Evolutionary conservation across 192 early-diverging fungal species (phyloP).

Genomic region (Backusella westeae): DNA sequence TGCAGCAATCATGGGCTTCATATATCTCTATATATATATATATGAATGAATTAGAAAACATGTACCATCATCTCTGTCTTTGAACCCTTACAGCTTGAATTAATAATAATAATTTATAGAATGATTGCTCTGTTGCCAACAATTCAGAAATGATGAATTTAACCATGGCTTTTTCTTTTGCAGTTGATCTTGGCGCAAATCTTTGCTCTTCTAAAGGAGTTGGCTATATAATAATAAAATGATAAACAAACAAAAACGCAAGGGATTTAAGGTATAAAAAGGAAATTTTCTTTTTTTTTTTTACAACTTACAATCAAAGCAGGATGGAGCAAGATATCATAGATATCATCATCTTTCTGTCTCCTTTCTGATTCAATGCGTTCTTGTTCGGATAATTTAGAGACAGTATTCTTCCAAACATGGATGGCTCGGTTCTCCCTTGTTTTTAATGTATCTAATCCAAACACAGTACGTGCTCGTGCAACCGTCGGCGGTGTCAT

Average conservation of each 20-base stretch:
- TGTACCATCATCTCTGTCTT: not conserved
- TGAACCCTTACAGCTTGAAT: conserved; percentile 16
- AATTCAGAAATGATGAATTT: conserved; percentile 26
- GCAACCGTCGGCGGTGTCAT: not conserved
- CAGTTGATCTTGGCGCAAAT: conserved; percentile 10
- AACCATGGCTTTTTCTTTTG: conserved; percentile 10
- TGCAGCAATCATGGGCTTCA: conserved; percentile 36
- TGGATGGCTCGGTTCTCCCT: conserved; percentile 5
- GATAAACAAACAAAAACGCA: not conserved
- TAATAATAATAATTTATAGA: conserved; percentile 6
- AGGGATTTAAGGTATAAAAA: conserved; percentile 1
- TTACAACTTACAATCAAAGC: conserved; percentile 5
- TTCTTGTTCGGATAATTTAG: not conserved
- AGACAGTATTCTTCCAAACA: conserved; percentile 4
- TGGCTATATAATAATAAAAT: conserved; percentile 8
- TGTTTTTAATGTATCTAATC: conserved; percentile 3
- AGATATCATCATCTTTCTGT: not conserved
- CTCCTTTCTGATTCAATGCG: not conserved
- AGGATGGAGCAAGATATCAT: conserved; percentile 1
- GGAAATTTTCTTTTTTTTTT: not conserved
- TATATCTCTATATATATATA: conserved; percentile 30
- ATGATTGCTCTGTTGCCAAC: conserved; percentile 19
- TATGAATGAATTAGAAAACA: not conserved
- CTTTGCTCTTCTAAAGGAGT: conserved; percentile 14
- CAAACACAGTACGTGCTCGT: conserved; percentile 12